Evolutionary conservation across 2,329 filamentous ascomycete species (phyloP), one percentile per base, ranked within the genome.

Genomic region (Neofusicoccum parvum): DNA sequence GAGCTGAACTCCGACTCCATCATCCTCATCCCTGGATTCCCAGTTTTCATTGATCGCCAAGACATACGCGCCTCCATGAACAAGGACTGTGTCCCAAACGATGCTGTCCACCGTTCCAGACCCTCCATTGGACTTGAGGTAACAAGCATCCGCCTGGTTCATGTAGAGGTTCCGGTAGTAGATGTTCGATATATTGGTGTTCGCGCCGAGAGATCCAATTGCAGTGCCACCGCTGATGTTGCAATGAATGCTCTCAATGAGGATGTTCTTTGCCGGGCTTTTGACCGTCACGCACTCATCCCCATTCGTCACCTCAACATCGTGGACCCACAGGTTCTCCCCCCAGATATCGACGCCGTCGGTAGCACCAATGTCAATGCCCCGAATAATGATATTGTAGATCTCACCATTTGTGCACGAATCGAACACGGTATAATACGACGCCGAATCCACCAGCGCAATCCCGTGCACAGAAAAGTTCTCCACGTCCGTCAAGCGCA

Each of bases 231-330:
- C 68, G 23, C 63, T 66, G 41, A 69, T 65, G 48, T 69, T 70
- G 60, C 68, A 70, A 51, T 67, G 69, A 36, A 70, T 68, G 15
- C 67, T 65, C 50, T 70, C 69, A 49, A 70, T 69, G 23, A 70
- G 68, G 17, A 70, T 65, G 43, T 70, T 68, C 56, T 66, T 70
- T 6, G 68, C 66, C 12, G 69, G 69, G 0, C 68, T 68, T 48
- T 69, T 69, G 37, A 70, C 67, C 14, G 65, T 66, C 17, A 70
- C 65, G 17, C 69, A 70, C 46, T 70, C 69, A 49, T 70, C 69
- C 15, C 68, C 62, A 32, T 70, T 70, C 11, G 69, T 68, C 10
- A 70, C 68, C 54, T 70, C 69, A 6, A 70, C 66, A 54, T 70
- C 66, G 51, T 70, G 68, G 15, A 70, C 54, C 51, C 67, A 62